Evolutionary conservation across 306 rosid species (phyloP), one percentile per base, ranked within the genome.

Genomic region (Lathyrus tuberosus): DNA sequence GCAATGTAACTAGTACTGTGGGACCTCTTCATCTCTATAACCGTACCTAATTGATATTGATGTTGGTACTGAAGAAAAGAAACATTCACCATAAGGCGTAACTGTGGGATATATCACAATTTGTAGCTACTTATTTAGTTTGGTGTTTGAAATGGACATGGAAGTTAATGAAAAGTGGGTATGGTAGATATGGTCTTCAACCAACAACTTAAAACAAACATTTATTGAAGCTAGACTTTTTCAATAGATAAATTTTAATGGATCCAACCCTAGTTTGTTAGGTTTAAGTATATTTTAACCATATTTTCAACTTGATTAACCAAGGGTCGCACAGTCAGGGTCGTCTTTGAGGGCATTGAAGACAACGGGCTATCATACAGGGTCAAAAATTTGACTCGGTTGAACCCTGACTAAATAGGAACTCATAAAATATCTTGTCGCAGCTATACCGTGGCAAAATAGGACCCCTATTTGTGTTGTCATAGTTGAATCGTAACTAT

Each of bases 41-140:
- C 30, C 22, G 6, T 51, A 35, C 24, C 44, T 22, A 38, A 54
- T 22, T 52, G 56, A 62, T 69, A 37, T 43, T 52, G 63, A 62
- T 74, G 17, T 28, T 43, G 9, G 63, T 20, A 67, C 6, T 41
- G 2, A 6, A 20, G 42, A 31, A 12, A 56, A 20, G 42, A 31
- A 12, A 56, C 43, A 15, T 56, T 73, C 62, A 73, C 64, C 79
- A 16, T 33, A 30, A 77, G 74, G n/a, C 56, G 64, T 13, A 73
- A 71, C 70, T 38, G 38, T 53, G 57, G 22, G 10, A 30, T 14
- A 12, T 64, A 12, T 64, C 65, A 52, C 48, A 64, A 62, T 41
- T 65, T 30, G 44, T 40, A 47, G 30, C 52, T 24, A 59, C 69
- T 46, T 66, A 74, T 76, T 76, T 56, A 44, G 48, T 57, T 47